A percentile compares a stretch with the other conserved stretches of the same genome.
These are phyloP conservation scores for Phoenix roebelenii DNA, from an alignment of 176 grass and related monocot species.

Conservation along the genomic window DNA sequence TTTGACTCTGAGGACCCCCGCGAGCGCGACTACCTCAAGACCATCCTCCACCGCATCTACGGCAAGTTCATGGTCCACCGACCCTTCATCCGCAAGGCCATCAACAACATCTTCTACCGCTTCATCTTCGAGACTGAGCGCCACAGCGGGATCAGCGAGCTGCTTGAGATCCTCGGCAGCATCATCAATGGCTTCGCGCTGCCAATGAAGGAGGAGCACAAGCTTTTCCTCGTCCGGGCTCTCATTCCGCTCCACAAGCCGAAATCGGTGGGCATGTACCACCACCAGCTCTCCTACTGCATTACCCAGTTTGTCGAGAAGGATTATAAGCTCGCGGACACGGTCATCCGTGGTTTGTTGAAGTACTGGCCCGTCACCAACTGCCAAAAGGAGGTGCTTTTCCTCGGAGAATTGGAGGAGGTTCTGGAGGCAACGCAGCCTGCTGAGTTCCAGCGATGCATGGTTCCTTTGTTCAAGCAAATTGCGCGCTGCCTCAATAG, in stretches of 20 bases:
- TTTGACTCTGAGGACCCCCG: conserved; percentile 16
- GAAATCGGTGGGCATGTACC: conserved; percentile 6
- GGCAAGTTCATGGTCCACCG: conserved; percentile 19
- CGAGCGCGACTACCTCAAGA: conserved; percentile 18
- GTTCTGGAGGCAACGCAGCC: conserved; percentile 12
- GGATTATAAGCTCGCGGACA: conserved; percentile 16
- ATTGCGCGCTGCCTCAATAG: conserved; percentile 8
- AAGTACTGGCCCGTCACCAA: conserved; percentile 20
- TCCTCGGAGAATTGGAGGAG: conserved; percentile 14
- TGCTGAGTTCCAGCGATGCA: conserved; percentile 11
- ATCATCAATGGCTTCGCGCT: conserved; percentile 15
- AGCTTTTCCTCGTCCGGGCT: conserved; percentile 9
- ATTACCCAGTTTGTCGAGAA: conserved; percentile 15
- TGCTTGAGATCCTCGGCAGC: conserved; percentile 14
- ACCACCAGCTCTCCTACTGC: conserved; percentile 17
- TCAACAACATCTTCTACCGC: conserved; percentile 16
- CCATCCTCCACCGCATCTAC: conserved; percentile 16
- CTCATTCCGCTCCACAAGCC: conserved; percentile 11
- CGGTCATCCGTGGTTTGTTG: conserved; percentile 6
- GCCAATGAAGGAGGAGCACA: conserved; percentile 17
- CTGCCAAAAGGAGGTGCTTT: conserved; percentile 19
- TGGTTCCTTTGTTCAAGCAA: conserved; percentile 16
- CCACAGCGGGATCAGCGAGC: conserved; percentile 9
- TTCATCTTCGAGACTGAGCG: conserved; percentile 16
- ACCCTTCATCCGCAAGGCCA: conserved; percentile 17